Conservation (phyloP, 768 basidiomycete species). For the Suillus hirtellus region DNA sequence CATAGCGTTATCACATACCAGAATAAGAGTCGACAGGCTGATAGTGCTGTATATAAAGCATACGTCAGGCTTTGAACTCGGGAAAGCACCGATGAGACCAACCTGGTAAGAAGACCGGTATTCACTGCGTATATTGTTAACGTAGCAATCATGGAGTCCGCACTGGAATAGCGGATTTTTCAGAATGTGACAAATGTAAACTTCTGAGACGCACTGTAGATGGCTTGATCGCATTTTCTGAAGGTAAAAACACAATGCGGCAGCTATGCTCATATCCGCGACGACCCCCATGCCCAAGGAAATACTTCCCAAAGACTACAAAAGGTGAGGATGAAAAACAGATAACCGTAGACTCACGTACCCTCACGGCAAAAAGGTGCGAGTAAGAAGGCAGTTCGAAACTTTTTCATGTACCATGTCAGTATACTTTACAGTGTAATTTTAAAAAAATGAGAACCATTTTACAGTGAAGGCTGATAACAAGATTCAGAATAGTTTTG, state of each 20-base stretch:
- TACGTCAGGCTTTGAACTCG: conserved; percentile 5
- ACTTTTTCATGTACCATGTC: conserved; percentile 23
- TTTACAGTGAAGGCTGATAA: conserved; percentile 44
- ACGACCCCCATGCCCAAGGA: conserved; percentile 50
- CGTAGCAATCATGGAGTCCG: conserved; percentile 56
- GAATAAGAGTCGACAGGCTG: conserved; percentile 50
- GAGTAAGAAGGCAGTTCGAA: conserved; percentile 44
- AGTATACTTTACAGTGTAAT: neutral
- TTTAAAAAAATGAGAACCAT: conserved; percentile 34
- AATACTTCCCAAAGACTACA: conserved; percentile 46
- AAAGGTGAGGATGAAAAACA: neutral
- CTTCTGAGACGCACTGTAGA: conserved; percentile 34
- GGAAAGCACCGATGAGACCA: conserved; percentile 5
- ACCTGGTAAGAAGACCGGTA: conserved; percentile 67
- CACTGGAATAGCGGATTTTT: conserved; percentile 33
- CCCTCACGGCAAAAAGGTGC: conserved; percentile 46
- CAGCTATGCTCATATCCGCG: conserved; percentile 54
- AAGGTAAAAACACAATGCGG: conserved; percentile 54
- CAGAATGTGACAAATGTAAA: neutral
- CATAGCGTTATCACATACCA: conserved; percentile 40
- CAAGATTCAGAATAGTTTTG: conserved; percentile 3
- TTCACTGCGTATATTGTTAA: conserved; percentile 63
- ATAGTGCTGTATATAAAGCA: conserved; percentile 19
- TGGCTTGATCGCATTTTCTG: conserved; percentile 53
- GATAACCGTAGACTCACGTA: conserved; percentile 24